Evolutionary conservation across 371 early-diverging fungal genomes (phyloP).

Genomic region (Mucor lusitanicus): DNA sequence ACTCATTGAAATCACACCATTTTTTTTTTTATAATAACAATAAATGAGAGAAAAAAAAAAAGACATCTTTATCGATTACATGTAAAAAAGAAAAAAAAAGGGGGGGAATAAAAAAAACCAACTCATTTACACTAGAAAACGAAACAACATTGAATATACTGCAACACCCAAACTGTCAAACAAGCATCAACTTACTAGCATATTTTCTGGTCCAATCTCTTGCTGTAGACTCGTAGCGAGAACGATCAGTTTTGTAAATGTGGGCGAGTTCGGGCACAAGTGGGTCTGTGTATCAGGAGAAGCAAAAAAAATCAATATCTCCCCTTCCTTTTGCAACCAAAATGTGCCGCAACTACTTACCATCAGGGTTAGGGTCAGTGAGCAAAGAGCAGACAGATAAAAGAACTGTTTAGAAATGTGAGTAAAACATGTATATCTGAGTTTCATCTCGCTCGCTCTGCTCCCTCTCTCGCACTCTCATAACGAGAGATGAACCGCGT

Average conservation of each 20-base stretch:
- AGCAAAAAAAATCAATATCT: not conserved
- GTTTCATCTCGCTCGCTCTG: not conserved
- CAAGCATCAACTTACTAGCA: conserved; percentile 54
- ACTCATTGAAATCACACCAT: not conserved
- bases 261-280: conserved; percentile 98
- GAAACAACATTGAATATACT: not conserved
- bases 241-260: conserved; percentile 92
- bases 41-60: not conserved
- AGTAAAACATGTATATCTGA: not conserved
- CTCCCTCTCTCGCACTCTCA: too few relatives aligned
- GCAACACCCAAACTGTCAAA: not conserved
- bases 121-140: conserved; percentile 3
- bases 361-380: conserved; percentile 97
- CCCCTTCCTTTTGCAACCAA: not conserved
- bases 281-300: conserved; percentile 57
- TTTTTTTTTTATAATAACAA: conserved; percentile 1
- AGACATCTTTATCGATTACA: not conserved
- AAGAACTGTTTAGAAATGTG: conserved; percentile 62
- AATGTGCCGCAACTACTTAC: conserved; percentile 22
- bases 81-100: not conserved
- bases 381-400: conserved; percentile 96
- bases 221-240: conserved; percentile 86
- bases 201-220: conserved; percentile 94
- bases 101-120: not conserved
- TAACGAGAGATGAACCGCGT: not conserved